A percentile compares a stretch with the other conserved stretches of the same genome.
phyloP scores from a whole-genome alignment of 2,329 filamentous ascomycete genomes.

The Clonostachys rosea region DNA sequence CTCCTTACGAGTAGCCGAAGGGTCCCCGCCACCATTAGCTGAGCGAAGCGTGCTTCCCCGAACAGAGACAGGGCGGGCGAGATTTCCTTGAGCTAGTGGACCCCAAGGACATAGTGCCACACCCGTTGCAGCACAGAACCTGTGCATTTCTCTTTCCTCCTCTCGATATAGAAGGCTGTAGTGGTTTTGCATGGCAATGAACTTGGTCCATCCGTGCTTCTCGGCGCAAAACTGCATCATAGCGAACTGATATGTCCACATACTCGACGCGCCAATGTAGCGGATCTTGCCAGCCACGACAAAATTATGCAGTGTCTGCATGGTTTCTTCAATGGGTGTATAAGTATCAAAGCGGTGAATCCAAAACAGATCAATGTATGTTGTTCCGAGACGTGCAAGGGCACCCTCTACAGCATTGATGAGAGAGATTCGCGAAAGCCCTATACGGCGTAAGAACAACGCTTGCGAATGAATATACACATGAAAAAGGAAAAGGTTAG shows the following conservation, averaged over 20 bases:
- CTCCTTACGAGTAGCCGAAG: neutral
- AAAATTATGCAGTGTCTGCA: constrained; percentile 51
- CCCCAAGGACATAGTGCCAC: constrained; percentile 27
- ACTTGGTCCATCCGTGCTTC: constrained; percentile 49
- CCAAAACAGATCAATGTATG: constrained; percentile 50
- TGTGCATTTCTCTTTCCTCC: constrained; percentile 42
- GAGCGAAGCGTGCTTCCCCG: constrained; percentile 18
- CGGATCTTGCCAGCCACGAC: constrained; percentile 45
- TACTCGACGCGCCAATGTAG: constrained; percentile 31
- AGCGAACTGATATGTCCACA: constrained; percentile 41
- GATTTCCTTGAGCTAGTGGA: too few relatives aligned
- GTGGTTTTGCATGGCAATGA: constrained; percentile 52
- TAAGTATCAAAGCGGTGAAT: constrained; percentile 49
- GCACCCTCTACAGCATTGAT: constrained; percentile 60
- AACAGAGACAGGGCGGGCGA: constrained; percentile 5
- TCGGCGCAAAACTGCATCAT: constrained; percentile 45
- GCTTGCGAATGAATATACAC: neutral
- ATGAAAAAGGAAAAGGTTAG: neutral
- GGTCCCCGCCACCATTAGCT: constrained; percentile 12
- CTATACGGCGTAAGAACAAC: neutral
- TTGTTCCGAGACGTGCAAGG: constrained; percentile 43
- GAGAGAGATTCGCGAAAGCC: constrained; percentile 55
- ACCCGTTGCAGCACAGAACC: constrained; percentile 32
- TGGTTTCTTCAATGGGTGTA: constrained; percentile 46
- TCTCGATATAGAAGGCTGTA: constrained; percentile 53